Evolutionary conservation across 78 protist species (phyloP), one percentile per base, ranked within the genome.

Genomic region (Protostelium mycophagum): DNA sequence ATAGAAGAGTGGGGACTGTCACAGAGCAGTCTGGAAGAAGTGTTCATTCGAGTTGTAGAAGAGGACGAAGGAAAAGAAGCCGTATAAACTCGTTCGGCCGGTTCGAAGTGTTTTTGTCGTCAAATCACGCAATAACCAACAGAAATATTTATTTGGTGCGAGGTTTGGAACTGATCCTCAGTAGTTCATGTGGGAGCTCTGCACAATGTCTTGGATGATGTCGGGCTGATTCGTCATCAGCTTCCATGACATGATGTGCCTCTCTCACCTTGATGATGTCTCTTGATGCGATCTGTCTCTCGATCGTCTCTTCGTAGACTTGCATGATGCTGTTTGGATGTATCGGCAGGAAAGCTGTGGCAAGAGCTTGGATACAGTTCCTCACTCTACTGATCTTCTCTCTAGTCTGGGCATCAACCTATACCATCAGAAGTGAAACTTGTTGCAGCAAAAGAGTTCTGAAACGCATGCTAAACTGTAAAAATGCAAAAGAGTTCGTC

Each of bases 341-440:
- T 25, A 93, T 90, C 34, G 63, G 38, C 51, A 87, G 73, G 96
- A 85, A 88, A 36, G 88, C 87, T 28, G 83, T 35, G 16, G 85
- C 88, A 0, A 93, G 36, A 0, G 88, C 84, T 0, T 86, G 34
- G 28, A 93, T 88, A 16, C 89, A 38, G 37, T 93, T 93, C 16
- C 83, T 35, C 38, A 93, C 93, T 51, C 96, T 90, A 1, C 93
- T 38, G 5, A 93, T 90, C 31, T 86, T 84, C 28, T 90, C 90
- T 35, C 91, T 88, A 16, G 89, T 37, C 31, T 25, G 5, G 73
- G 73, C 5, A 16, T 5, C 16, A 16, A 51, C 16, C 73, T 51
- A n/a, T n/a, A n/a, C n/a, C n/a, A n/a, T n/a, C n/a, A n/a, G n/a
- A n/a, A n/a, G n/a, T n/a, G n/a, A n/a, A n/a, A n/a, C n/a, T n/a